Percentiles rank a stretch among this genome's conserved stretches.
phyloP scores from a whole-genome alignment of 2,329 filamentous ascomycete genomes.

The Epichloe baconii region DNA sequence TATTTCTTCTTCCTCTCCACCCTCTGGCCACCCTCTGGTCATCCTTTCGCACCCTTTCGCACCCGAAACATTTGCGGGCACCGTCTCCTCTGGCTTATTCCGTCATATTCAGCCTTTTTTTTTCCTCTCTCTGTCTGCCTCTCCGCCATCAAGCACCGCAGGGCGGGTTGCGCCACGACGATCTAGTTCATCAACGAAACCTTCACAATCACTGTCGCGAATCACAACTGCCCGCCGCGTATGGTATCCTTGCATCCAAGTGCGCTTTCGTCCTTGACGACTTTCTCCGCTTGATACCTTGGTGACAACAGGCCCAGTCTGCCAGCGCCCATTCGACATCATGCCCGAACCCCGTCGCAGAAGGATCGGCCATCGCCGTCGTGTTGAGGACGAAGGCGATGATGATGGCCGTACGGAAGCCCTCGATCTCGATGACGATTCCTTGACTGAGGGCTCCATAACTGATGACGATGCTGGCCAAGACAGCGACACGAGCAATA shows the following conservation, averaged over 20 bases:
- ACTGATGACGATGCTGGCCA: constrained; percentile 48
- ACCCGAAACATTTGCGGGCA: neutral
- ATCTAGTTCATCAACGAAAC: neutral
- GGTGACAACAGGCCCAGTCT: neutral
- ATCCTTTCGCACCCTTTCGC: neutral
- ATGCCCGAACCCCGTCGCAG: constrained; percentile 41
- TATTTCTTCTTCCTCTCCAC: neutral
- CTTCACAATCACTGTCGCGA: constrained; percentile 5
- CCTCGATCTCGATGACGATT: constrained; percentile 51
- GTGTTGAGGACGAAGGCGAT: constrained; percentile 57
- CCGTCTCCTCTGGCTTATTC: neutral
- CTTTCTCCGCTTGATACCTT: constrained; percentile 14
- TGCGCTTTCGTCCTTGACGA: constrained; percentile 13
- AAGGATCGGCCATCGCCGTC: constrained; percentile 55
- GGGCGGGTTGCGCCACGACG: constrained; percentile 9
- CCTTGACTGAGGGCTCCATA: constrained; percentile 50
- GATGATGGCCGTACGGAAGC: constrained; percentile 47
- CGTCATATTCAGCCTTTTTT: constrained; percentile 1
- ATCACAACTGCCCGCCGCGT: constrained; percentile 8
- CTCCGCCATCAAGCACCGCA: constrained; percentile 10
- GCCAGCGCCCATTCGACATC: constrained; percentile 9
- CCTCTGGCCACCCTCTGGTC: neutral
- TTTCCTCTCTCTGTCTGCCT: neutral
- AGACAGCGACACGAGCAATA: constrained; percentile 52
- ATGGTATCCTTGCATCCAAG: constrained; percentile 16